Conservation (phyloP, 106 monocot genomes). For the Iris macrosiphon region DNA sequence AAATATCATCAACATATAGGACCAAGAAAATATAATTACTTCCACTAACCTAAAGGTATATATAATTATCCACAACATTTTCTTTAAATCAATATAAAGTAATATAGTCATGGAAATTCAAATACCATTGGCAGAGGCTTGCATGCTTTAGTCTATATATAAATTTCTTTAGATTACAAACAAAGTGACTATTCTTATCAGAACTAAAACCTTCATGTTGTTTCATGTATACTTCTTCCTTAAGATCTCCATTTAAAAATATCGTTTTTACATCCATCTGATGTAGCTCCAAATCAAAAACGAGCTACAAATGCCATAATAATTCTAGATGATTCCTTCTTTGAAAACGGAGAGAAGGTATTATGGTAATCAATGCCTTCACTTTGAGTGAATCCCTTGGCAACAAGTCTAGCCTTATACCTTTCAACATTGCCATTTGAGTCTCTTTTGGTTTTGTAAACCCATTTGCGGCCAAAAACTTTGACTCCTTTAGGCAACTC, state of each 20-base stretch:
- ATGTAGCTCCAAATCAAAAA: conserved; percentile 1
- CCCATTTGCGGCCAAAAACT: background rate
- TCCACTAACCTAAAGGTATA: no score
- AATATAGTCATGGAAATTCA: background rate
- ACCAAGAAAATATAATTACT: background rate
- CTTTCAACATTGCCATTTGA: background rate
- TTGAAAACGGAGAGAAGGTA: background rate
- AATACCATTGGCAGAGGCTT: no score
- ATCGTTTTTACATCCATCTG: background rate
- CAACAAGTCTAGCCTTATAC: conserved; percentile 1
- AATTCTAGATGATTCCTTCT: conserved; percentile 1
- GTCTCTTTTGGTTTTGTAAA: no score
- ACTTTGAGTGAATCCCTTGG: background rate
- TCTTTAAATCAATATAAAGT: background rate
- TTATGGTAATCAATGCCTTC: conserved; percentile 2
- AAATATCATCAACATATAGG: background rate
- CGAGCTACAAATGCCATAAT: background rate
- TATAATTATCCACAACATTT: background rate
- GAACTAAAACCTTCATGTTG: no score
- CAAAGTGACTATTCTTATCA: no score
- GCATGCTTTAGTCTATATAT: no score
- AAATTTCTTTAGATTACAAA: no score
- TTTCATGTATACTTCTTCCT: no score
- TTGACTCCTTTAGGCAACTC: background rate
- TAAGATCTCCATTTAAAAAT: no score